Conservation (phyloP, 2,329 filamentous ascomycete species). For the Lizonia empirigonia region DNA sequence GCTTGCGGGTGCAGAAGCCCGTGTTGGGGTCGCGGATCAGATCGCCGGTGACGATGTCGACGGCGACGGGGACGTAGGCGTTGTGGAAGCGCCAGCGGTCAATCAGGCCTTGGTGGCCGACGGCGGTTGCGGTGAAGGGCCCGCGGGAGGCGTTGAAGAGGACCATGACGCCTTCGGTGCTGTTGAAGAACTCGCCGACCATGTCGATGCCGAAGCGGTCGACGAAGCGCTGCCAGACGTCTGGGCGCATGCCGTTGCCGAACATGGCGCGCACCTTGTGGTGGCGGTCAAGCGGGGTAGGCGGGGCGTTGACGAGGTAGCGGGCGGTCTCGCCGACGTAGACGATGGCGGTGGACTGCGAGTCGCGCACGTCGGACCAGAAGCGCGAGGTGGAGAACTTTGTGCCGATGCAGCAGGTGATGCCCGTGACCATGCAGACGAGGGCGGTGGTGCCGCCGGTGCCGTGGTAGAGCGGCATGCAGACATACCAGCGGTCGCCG, state of each 20-base stretch:
- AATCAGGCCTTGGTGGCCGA: slow-evolving; percentile 74
- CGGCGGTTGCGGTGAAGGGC: slow-evolving; percentile 66
- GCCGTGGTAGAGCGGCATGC: slow-evolving; percentile 79
- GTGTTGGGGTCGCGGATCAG: slow-evolving; percentile 70
- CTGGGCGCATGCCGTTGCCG: slow-evolving; percentile 71
- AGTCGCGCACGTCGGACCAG: slow-evolving; percentile 73
- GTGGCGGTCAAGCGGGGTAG: slow-evolving; percentile 63
- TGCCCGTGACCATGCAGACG: slow-evolving; percentile 59
- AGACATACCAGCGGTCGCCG: slow-evolving; percentile 72
- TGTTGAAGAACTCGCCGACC: slow-evolving; percentile 78
- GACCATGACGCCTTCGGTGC: slow-evolving; percentile 71
- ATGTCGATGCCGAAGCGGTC: slow-evolving; percentile 67
- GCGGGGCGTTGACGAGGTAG: slow-evolving; percentile 72
- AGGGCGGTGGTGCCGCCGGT: slow-evolving; percentile 69
- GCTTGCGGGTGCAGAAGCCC: slow-evolving; percentile 67
- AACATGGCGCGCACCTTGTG: slow-evolving; percentile 66
- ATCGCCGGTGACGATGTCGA: slow-evolving; percentile 71
- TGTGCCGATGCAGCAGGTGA: slow-evolving; percentile 66
- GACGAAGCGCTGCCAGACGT: slow-evolving; percentile 70
- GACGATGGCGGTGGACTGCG: slow-evolving; percentile 70
- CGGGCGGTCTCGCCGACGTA: slow-evolving; percentile 80
- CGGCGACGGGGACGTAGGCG: slow-evolving; percentile 67
- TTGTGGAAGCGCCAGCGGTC: slow-evolving; percentile 60
- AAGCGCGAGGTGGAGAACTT: slow-evolving; percentile 73
- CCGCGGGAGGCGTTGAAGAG: slow-evolving; percentile 65